Evolutionary conservation across 768 basidiomycete species (phyloP), one percentile per base, ranked within the genome.

Genomic region (Hericium alpestre): DNA sequence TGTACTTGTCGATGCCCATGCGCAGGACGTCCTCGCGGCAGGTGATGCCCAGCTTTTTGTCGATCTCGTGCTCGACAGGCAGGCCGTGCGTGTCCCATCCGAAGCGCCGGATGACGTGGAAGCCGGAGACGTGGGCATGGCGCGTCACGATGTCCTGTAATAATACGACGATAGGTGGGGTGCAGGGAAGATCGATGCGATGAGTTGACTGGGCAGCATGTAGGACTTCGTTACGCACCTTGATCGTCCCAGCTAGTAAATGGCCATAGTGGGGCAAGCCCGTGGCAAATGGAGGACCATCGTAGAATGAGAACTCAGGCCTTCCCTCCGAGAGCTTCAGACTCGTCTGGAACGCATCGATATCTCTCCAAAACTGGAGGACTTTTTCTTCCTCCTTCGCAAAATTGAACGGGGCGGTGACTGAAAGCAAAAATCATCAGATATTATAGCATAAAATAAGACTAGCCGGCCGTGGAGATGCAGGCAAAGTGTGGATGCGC

Each of bases 81-180:
- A 99, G 82, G 53, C 95, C 95, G 73, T 99, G 95, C 4, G 94
- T 97, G 72, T 98, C 95, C 95, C 95, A 98, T 55, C 95, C 95
- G 69, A 98, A 98, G 54, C 95, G 83, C 58, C 95, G 85, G 56
- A 86, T 80, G 64, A 98, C 95, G 67, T 97, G 88, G 71, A 83
- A 86, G 6, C 95, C 95, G 55, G 87, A 93, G 53, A 91, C 86
- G 69, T 92, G 88, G 1, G 94, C 94, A 72, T 96, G 93, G 55
- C 95, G 83, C 46, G 95, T 98, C 56, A 98, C 92, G 66, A 98
- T 94, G 69, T 98, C 95, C 95, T 98, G 66, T 27, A 18, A 43
- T 25, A n/a, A 2, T 38, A 5, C 8, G 43, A 54, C 38, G 51
- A 59, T 38, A 48, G 38, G 56, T 57, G n/a, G 53, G 54, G 13